Conservation (phyloP, 2,329 filamentous ascomycete genomes). For the Botrytis aclada region DNA sequence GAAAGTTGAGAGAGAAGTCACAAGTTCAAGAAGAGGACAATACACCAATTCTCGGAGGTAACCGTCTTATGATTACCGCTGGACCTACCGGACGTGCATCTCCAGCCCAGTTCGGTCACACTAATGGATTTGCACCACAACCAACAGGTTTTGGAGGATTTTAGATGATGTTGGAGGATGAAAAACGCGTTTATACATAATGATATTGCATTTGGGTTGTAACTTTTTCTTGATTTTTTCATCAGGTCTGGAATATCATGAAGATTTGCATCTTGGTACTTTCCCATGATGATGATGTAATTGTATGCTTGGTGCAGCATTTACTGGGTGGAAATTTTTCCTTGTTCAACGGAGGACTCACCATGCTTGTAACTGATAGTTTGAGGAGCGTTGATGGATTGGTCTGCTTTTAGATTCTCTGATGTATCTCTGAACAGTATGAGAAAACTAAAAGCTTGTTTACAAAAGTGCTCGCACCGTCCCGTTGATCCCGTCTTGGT, state of each 20-base stretch:
- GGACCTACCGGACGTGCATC: slow-evolving; percentile 60
- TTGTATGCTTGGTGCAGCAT: slow-evolving; percentile 32
- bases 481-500: slow-evolving; percentile 9
- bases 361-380: slow-evolving; percentile 36
- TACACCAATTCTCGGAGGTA: slow-evolving; percentile 85
- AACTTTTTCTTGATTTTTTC: slow-evolving; percentile 30
- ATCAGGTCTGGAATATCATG: slow-evolving; percentile 26
- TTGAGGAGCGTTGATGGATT: slow-evolving; percentile 26
- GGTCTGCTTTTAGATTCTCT: slow-evolving; percentile 32
- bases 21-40: slow-evolving; percentile 86
- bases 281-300: slow-evolving; percentile 31
- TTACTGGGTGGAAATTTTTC: slow-evolving; percentile 24
- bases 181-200: slow-evolving; percentile 34
- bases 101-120: slow-evolving; percentile 66
- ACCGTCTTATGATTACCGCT: slow-evolving; percentile 92
- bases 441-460: slow-evolving; percentile 13
- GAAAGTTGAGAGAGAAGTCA: slow-evolving; percentile 71
- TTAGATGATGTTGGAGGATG: slow-evolving; percentile 37
- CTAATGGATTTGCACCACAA: slow-evolving; percentile 88
- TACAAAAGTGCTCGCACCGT: not conserved
- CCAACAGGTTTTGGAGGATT: slow-evolving; percentile 70
- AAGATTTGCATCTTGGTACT: slow-evolving; percentile 28
- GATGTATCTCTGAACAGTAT: slow-evolving; percentile 24
- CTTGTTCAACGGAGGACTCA: slow-evolving; percentile 2
- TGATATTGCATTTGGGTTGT: slow-evolving; percentile 34